Evolutionary conservation across 2,329 filamentous ascomycete species (phyloP).

Genomic region (Cladophialophora bantiana): DNA sequence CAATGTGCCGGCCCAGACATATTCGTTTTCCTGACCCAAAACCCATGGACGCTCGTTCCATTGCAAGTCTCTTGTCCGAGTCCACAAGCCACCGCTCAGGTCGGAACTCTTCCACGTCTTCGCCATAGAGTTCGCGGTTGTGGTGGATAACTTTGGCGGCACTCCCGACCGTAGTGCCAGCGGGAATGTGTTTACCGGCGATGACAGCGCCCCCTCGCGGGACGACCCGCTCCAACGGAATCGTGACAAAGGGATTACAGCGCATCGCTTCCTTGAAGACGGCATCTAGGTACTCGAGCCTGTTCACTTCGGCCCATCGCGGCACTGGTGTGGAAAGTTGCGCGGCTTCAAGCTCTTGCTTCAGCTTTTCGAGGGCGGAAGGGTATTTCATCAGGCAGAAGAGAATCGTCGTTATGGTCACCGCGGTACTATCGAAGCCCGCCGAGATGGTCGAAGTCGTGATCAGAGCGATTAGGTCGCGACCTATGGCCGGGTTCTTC

Average conservation of each 20-base stretch:
- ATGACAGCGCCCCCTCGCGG: conserved; percentile 42
- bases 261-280: conserved; percentile 51
- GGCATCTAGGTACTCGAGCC: conserved; percentile 42
- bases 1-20: background rate
- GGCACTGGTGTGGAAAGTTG: background rate
- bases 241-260: conserved; percentile 45
- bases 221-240: conserved; percentile 46
- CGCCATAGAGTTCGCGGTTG: conserved; percentile 43
- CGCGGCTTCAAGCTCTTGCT: background rate
- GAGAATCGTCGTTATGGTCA: background rate
- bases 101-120: conserved; percentile 3
- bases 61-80: background rate
- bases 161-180: conserved; percentile 44
- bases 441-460: background rate
- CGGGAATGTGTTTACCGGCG: conserved; percentile 41
- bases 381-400: conserved; percentile 2
- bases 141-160: conserved; percentile 46
- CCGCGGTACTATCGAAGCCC: background rate
- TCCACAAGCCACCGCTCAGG: conserved; percentile 2
- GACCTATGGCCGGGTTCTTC: background rate
- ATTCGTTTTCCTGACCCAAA: conserved; percentile 1
- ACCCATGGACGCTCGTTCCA: background rate
- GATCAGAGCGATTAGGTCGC: background rate
- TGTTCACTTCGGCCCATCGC: background rate
- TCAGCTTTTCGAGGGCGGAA: background rate